These are phyloP conservation scores for Gentiana dahurica DNA, from an alignment of 257 asterid species.

Conservation along the genomic window DNA sequence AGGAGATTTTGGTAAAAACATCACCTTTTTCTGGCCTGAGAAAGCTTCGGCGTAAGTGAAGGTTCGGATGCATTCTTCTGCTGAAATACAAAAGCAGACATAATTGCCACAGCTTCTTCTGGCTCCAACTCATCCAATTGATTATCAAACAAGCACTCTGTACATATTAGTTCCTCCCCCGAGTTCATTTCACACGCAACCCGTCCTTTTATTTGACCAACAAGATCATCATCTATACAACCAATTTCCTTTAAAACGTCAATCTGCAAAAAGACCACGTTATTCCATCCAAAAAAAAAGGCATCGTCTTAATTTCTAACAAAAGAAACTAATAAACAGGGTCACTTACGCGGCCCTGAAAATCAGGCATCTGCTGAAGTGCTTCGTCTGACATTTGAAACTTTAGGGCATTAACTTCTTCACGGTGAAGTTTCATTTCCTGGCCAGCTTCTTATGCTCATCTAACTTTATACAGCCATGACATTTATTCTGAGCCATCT, in stretches of 20 bases:
- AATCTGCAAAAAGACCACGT: slow-evolving; percentile 46
- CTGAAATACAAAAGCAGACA: slow-evolving; percentile 98
- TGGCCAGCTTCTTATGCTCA: slow-evolving; percentile 71
- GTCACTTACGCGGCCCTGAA: slow-evolving; percentile 89
- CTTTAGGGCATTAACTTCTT: slow-evolving; percentile 63
- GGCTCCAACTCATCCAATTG: slow-evolving; percentile 93
- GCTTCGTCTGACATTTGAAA: slow-evolving; percentile 98
- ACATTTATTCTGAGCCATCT: slow-evolving; percentile 85
- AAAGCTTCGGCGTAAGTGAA: slow-evolving; percentile 78
- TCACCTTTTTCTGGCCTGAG: slow-evolving; percentile 68
- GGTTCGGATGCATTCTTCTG: slow-evolving; percentile 72
- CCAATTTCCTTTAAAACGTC: slow-evolving; percentile 90
- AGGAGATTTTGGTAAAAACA: neutral
- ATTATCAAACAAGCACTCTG: slow-evolving; percentile 95
- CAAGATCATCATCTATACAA: slow-evolving; percentile 82
- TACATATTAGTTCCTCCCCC: slow-evolving; percentile 92
- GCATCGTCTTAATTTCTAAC: slow-evolving; percentile 4
- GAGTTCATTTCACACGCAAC: slow-evolving; percentile 99
- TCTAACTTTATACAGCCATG: slow-evolving; percentile 82
- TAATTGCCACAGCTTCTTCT: slow-evolving; percentile 97
- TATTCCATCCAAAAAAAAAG: slow-evolving; percentile 12
- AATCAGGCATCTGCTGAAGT: slow-evolving; percentile 97
- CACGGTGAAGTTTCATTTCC: slow-evolving; percentile 43
- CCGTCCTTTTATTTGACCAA: slow-evolving; percentile 96
- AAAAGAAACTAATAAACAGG: neutral